Evolutionary conservation across 2,329 filamentous ascomycete species (phyloP), one percentile per base, ranked within the genome.

Genomic region (Teratosphaeria zuluensis): DNA sequence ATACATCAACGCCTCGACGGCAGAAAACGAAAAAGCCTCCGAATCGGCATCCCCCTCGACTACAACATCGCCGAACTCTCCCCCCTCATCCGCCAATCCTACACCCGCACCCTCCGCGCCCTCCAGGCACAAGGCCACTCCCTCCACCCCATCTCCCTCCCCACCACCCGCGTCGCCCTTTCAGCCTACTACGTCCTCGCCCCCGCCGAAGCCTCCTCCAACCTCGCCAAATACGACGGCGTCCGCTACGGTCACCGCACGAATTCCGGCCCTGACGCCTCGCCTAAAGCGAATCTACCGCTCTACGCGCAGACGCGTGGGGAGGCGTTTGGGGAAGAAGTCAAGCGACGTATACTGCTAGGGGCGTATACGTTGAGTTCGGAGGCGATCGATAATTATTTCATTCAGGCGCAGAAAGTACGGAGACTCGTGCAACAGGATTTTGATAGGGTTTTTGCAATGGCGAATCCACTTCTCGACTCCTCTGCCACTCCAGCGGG

Each of bases 131-230:
- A 81, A n/a, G 91, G 90, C 11, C 87, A 89, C 60, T 82, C 78
- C 0, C 77, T 97, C 12, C 83, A 90, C 11, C 82, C 88, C 1
- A 82, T 97, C 16, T 90, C 87, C 1, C 80, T 99, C 4, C 92
- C 92, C 0, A 84, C 86, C 0, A 99, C 92, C 1, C 87, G 84
- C 62, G 86, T 89, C 65, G 92, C 94, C 0, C 82, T 99, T 0
- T 89, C 91, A 21, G 89, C 94, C 35, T 99, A 99, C 77, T 99
- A 99, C 73, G 83, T 99, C 58, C 85, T 99, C 58, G 95, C 94
- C 0, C 90, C 94, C 0, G 92, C 94, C 16, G 94, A 99, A 75
- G 94, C 94, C 3, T 90, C 90, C 1, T 97, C 92, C 16, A 99
- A 99, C 68, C 83, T 99, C 1, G 90, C 94, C 59, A 96, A 95